A percentile compares a stretch with the other conserved stretches of the same genome.
phyloP scores from a whole-genome alignment of 208 protist genomes.

The Leishmania braziliensis region DNA sequence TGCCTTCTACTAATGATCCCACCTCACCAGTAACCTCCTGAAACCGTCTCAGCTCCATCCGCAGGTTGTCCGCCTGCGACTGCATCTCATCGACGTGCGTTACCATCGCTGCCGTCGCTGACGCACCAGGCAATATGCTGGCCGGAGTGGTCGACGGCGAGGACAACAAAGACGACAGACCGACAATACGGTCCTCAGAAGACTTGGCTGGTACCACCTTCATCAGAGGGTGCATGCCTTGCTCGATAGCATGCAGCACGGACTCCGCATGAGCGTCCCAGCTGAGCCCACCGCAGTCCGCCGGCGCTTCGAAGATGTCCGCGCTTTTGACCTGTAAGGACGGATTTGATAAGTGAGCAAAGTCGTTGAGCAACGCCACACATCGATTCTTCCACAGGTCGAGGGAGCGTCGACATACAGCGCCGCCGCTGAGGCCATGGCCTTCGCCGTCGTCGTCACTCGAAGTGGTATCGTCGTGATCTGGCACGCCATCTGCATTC shows the following conservation, averaged over 20 bases:
- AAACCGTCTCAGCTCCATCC: slow-evolving; percentile 43
- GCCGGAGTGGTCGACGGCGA: background rate
- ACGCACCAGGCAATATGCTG: too few relatives aligned
- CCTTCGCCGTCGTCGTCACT: slow-evolving; percentile 49
- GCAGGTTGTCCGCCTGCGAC: slow-evolving; percentile 22
- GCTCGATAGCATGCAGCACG: slow-evolving; percentile 38
- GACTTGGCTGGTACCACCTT: slow-evolving; percentile 19
- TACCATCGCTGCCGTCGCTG: background rate
- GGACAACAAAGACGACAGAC: slow-evolving; percentile 3
- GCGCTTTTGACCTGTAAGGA: slow-evolving; percentile 37
- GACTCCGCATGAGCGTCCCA: slow-evolving; percentile 41
- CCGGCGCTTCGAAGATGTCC: slow-evolving; percentile 17
- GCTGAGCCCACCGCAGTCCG: slow-evolving; percentile 8
- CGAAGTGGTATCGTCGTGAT: slow-evolving; percentile 59
- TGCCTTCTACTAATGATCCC: slow-evolving; percentile 23
- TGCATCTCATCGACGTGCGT: slow-evolving; percentile 14
- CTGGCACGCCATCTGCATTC: slow-evolving; percentile 25
- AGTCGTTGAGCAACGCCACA: slow-evolving; percentile 53
- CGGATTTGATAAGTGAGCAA: slow-evolving; percentile 45
- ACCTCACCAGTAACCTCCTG: slow-evolving; percentile 22
- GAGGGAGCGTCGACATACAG: slow-evolving; percentile 1
- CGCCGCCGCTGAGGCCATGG: background rate
- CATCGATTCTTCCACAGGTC: slow-evolving; percentile 63
- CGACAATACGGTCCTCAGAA: background rate
- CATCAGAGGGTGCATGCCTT: slow-evolving; percentile 26